phyloP scores from a whole-genome alignment of 257 asterid genomes.

The Ilex asprella region DNA sequence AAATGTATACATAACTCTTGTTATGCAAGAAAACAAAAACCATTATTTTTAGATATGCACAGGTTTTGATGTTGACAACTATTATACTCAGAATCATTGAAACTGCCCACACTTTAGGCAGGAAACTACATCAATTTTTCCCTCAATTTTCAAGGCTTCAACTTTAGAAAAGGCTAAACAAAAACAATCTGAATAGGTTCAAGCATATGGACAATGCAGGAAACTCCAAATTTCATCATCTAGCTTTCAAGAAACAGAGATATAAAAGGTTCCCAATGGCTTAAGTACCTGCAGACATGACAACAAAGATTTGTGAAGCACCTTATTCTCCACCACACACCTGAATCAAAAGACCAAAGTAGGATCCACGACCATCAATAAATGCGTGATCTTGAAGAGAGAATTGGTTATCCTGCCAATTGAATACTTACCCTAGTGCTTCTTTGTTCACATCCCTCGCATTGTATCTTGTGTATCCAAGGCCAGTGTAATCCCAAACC shows the following conservation, averaged over 20 bases:
- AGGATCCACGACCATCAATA: conserved; percentile 22
- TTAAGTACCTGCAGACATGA: conserved; percentile 68
- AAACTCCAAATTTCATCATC: not conserved
- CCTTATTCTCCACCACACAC: conserved; percentile 99
- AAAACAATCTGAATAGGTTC: no score
- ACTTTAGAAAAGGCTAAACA: no score
- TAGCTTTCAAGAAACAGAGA: not conserved
- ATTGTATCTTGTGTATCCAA: conserved; percentile 82
- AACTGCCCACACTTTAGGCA: no score
- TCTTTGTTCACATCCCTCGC: conserved; percentile 75
- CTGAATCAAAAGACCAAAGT: conserved; percentile 36
- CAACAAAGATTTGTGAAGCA: conserved; percentile 71
- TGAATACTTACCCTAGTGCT: conserved; percentile 66
- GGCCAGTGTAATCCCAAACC: conserved; percentile 99
- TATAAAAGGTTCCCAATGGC: not conserved
- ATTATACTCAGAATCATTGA: no score
- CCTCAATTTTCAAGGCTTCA: no score
- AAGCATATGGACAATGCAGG: no score
- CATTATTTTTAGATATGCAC: no score
- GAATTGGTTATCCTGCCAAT: conserved; percentile 11
- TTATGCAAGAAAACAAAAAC: no score
- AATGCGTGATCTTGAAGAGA: conserved; percentile 9
- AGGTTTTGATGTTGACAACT: no score
- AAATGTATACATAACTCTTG: no score
- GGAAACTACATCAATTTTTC: no score